Evolutionary conservation across 2,329 filamentous ascomycete species (phyloP), one percentile per base, ranked within the genome.

Genomic region (Plenodomus lindquistii): DNA sequence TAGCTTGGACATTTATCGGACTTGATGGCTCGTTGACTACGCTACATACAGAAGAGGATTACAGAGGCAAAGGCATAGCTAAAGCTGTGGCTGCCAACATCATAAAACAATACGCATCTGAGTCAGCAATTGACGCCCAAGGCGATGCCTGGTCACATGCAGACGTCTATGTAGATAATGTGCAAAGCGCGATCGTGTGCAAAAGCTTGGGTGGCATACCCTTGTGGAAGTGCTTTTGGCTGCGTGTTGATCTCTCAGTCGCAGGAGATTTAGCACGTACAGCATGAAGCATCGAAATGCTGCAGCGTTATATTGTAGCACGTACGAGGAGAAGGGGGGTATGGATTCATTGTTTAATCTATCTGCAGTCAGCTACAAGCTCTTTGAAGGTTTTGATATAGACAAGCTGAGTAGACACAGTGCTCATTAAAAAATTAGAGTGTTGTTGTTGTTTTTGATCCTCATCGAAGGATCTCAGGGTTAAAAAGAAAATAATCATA

Each of bases 391-490:
- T 31, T 8, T 8, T 31, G 21, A 31, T 40, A 27, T 10, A n/a
- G 44, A 19, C 42, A 55, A 40, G 43, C 46, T 19, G 35, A 10
- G 27, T 17, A 13, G 29, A 27, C 41, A 41, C 21, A 42, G 51
- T 58, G 68, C 66, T 86, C 83, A 85, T 81, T 72, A 85, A 86
- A 85, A 86, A 86, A 86, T 85, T 85, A 86, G 82, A 86, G 82
- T 85, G 59, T 63, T 56, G 82, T 81, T 83, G 82, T 83, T 84
- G 79, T 78, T 75, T 80, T 78, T 80, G 59, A 70, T 84, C 81
- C 75, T 83, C 83, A 85, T 73, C 48, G 77, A 69, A 69, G 70
- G 69, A 72, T 66, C 73, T 85, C 78, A 77, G 83, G 77, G 83
- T 85, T 86, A 85, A 86, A 86, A 85, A 85, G 71, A 54, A 42